These are phyloP conservation scores for Solanum lignicaule DNA, from an alignment of 257 asterid genomes.

Conservation along the genomic window DNA sequence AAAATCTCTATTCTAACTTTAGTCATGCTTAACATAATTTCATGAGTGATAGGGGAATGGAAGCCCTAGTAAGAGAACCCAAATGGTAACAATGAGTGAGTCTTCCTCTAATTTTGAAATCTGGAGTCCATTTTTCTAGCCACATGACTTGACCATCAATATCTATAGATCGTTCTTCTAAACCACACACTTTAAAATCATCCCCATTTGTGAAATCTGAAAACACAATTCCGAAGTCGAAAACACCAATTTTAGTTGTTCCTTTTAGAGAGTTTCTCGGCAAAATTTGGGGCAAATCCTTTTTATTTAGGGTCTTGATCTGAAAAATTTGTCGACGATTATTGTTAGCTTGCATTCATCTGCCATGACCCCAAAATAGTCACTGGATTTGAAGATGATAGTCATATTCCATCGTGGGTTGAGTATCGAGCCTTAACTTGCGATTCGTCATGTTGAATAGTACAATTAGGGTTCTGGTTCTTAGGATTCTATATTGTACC, in stretches of 20 bases:
- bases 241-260: no score
- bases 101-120: neutral
- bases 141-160: neutral
- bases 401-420: neutral
- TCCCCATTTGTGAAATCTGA: neutral
- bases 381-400: neutral
- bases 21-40: neutral
- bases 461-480: neutral
- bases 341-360: neutral
- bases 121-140: neutral
- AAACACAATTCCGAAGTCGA: neutral
- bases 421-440: neutral
- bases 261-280: no score
- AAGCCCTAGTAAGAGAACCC: neutral
- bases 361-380: neutral
- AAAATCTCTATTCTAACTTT: neutral
- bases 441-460: neutral
- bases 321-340: neutral
- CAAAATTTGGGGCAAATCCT: neutral
- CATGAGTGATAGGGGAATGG: neutral
- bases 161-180: neutral
- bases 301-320: neutral
- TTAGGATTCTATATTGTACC: neutral
- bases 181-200: neutral
- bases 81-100: neutral